Base-by-base conservation (phyloP, 2,329 filamentous ascomycete genomes). In the Sodiomyces alkalinus region DNA sequence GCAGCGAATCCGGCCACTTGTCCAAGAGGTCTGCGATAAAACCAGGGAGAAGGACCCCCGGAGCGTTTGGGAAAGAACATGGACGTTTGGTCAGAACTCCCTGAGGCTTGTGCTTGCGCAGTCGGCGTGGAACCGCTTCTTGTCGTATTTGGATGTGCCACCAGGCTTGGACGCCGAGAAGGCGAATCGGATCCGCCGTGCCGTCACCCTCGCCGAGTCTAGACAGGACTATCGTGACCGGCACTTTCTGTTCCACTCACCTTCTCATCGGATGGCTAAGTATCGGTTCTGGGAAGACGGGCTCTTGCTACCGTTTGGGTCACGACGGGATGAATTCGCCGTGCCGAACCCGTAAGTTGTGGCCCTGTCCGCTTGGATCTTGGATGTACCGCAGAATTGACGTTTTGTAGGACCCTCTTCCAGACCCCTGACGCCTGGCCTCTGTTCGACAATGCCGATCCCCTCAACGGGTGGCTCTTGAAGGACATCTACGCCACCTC, bases 391-490 rank as follows among this genome's bases (percentile, higher is more conserved):
- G 23, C 12, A 29, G 7, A 16, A 24, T 4, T 12, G 7, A 23
- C 9, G 22, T n/a, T 5, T 10, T 2, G 4, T 15, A 36, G 34
- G 21, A 37, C 33, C 11, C 12, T 36, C 7, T 34, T 37, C 17
- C 20, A 17, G 11, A 17, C 14, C 14, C 7, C 10, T 1, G 2
- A 11, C 21, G n/a, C 14, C 15, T 37, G 34, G 36, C 30, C 25
- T 7, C 33, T 40, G 22, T 23, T 28, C 16, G 29, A 35, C 7
- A 25, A n/a, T n/a, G 27, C 32, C 5, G 28, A 37, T 20, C 37
- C 35, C 7, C 7, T 17, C 12, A 6, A 20, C 11, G 52, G 55
- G 3, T 62, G 56, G 56, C 4, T 26, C 2, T 13, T 40, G 3
- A 4, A 33, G 3, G 49, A 58, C 1, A 37, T 54, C 21, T 7